Evolutionary conservation across 1,284 basidiomycete species (phyloP).

Genomic region (Cryptococcus sp.): DNA sequence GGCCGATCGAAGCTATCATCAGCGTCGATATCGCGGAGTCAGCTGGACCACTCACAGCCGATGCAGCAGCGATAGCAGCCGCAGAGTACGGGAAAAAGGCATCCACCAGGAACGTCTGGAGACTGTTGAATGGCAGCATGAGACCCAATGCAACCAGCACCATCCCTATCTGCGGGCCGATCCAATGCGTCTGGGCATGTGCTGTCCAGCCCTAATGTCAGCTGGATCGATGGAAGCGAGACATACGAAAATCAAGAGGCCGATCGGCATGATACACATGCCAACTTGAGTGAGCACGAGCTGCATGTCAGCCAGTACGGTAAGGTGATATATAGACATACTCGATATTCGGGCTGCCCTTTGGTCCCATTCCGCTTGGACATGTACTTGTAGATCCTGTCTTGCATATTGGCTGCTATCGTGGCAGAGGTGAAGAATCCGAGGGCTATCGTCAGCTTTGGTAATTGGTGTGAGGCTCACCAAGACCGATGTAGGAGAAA

Average conservation of each 20-base stretch:
- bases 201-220: slow-evolving; percentile 39
- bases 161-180: slow-evolving; percentile 40
- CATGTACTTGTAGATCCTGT: slow-evolving; percentile 46
- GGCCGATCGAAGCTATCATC: slow-evolving; percentile 31
- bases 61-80: slow-evolving; percentile 46
- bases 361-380: slow-evolving; percentile 22
- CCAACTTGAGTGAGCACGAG: slow-evolving; percentile 48
- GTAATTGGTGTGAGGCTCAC: slow-evolving; percentile 10
- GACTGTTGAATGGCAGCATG: slow-evolving; percentile 48
- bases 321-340: slow-evolving; percentile 19
- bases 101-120: slow-evolving; percentile 47
- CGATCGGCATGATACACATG: slow-evolving; percentile 49
- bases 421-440: slow-evolving; percentile 45
- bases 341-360: slow-evolving; percentile 46
- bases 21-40: background rate
- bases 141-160: slow-evolving; percentile 34
- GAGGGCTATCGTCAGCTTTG: slow-evolving; percentile 25
- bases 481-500: slow-evolving; percentile 46
- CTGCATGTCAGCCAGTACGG: slow-evolving; percentile 8
- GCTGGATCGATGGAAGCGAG: background rate
- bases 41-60: slow-evolving; percentile 23
- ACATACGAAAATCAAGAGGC: slow-evolving; percentile 44
- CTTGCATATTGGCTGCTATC: slow-evolving; percentile 44
- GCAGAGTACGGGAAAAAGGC: slow-evolving; percentile 50
- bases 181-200: slow-evolving; percentile 43